These are phyloP conservation scores for Xylariaceae sp. DNA, from an alignment of 2,329 filamentous ascomycete species.

Conservation along the genomic window DNA sequence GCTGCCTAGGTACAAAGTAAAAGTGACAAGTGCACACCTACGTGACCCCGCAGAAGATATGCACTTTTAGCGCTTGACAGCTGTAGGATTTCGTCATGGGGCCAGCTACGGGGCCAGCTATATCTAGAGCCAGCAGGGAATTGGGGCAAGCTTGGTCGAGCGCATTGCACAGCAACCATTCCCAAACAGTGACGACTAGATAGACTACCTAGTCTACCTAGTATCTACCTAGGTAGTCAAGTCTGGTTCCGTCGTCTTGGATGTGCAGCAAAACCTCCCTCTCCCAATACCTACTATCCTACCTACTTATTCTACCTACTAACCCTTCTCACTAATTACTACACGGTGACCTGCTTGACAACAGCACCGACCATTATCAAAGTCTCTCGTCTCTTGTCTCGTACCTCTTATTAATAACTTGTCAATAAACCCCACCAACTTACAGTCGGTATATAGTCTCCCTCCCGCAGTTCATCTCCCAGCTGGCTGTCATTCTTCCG, in stretches of 20 bases:
- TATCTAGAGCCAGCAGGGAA: too few relatives aligned
- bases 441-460: slow-evolving; percentile 10
- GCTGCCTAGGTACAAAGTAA: too few relatives aligned
- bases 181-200: slow-evolving; percentile 10
- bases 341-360: slow-evolving; percentile 3
- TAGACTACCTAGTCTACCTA: too few relatives aligned
- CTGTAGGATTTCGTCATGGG: slow-evolving; percentile 28
- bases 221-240: neutral
- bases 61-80: slow-evolving; percentile 9
- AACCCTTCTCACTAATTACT: neutral
- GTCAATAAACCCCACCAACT: neutral
- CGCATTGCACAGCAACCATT: neutral
- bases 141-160: slow-evolving; percentile 8
- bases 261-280: neutral
- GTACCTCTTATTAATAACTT: neutral
- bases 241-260: neutral
- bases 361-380: neutral
- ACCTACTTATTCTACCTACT: neutral
- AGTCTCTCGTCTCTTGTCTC: neutral
- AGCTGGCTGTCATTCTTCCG: neutral
- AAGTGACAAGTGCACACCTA: neutral
- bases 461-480: neutral
- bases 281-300: neutral
- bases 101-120: neutral
- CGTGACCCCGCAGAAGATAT: slow-evolving; percentile 6